Evolutionary conservation across 2,329 filamentous ascomycete species (phyloP).

Genomic region (Sarocladium strictum): DNA sequence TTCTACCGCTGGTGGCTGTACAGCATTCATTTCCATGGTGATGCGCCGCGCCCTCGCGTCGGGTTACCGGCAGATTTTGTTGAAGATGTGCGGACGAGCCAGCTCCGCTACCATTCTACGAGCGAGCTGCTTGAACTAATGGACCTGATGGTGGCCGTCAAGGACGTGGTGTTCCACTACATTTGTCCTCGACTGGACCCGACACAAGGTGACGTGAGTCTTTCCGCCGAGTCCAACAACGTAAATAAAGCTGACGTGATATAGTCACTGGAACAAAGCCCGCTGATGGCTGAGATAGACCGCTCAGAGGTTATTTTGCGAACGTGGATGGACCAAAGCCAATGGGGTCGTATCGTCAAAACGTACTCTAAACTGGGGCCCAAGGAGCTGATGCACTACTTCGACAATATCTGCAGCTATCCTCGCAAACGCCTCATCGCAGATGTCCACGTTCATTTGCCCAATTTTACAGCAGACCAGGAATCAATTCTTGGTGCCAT

Average conservation of each 20-base stretch:
- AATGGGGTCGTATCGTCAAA: slow-evolving; percentile 33
- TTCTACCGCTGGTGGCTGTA: slow-evolving; percentile 52
- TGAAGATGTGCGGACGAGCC: slow-evolving; percentile 34
- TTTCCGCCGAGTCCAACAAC: background rate
- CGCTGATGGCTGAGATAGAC: slow-evolving; percentile 13
- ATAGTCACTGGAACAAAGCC: slow-evolving; percentile 17
- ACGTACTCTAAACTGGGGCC: slow-evolving; percentile 46
- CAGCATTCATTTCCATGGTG: slow-evolving; percentile 44
- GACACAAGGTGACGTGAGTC: slow-evolving; percentile 16
- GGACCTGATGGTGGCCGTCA: slow-evolving; percentile 39
- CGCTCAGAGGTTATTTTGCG: slow-evolving; percentile 8
- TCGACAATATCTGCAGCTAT: slow-evolving; percentile 40
- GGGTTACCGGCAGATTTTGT: slow-evolving; percentile 32
- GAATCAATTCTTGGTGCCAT: slow-evolving; percentile 37
- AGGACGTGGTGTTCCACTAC: slow-evolving; percentile 37
- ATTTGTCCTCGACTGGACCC: slow-evolving; percentile 40
- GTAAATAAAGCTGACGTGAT: background rate
- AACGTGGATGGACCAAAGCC: slow-evolving; percentile 30
- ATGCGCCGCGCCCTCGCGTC: slow-evolving; percentile 29
- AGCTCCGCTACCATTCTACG: slow-evolving; percentile 38
- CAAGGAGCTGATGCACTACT: slow-evolving; percentile 41
- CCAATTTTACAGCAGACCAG: slow-evolving; percentile 37
- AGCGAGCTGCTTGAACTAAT: slow-evolving; percentile 37
- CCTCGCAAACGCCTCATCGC: slow-evolving; percentile 38
- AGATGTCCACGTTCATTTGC: slow-evolving; percentile 33